Evolutionary conservation across 495 filamentous ascomycete species (phyloP), one percentile per base, ranked within the genome.

Genomic region (Sphaerosporella brunnea): DNA sequence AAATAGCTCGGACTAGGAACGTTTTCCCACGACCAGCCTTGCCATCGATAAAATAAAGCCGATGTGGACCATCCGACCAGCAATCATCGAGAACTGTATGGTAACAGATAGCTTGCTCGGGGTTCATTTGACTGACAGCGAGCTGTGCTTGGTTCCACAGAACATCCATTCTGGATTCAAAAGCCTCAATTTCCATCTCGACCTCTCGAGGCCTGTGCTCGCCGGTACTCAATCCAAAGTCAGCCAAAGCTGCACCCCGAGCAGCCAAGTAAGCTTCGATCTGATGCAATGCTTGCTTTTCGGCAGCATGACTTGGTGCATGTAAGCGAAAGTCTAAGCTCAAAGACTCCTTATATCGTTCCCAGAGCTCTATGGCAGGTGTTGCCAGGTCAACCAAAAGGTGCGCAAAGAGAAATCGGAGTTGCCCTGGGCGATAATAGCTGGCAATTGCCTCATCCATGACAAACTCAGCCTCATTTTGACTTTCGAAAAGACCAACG

Each of bases 331-430:
- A n/a, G n/a, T n/a, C n/a, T n/a, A n/a, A n/a, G n/a, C n/a, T n/a
- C n/a, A n/a, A n/a, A n/a, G n/a, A n/a, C 8, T 55, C 45, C 8
- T 41, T 23, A 42, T 39, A 49, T n/a, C 21, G 11, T 11, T 47
- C 25, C 15, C 52, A 55, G 1, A 49, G n/a, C 0, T 42, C 4
- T 24, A 52, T 49, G 4, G 50, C n/a, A 9, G 30, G 9, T 1
- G 32, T 18, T 1, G 50, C 13, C 5, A 52, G 24, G 41, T 52
- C 47, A 5, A 49, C 10, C 0, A 53, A 15, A 1, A 53, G 4
- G 16, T 50, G 51, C 1, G 34, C 26, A 49, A 50, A 53, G 1
- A 53, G 40, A 23, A 56, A 56, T 13, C 26, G 25, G 3, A 55
- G 16, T 16, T 55, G 50, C 10, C 11, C 13, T 8, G 45, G 36